These are phyloP conservation scores for Calonectria pseudoturangicola DNA, from an alignment of 2,329 filamentous ascomycete species.

Conservation along the genomic window DNA sequence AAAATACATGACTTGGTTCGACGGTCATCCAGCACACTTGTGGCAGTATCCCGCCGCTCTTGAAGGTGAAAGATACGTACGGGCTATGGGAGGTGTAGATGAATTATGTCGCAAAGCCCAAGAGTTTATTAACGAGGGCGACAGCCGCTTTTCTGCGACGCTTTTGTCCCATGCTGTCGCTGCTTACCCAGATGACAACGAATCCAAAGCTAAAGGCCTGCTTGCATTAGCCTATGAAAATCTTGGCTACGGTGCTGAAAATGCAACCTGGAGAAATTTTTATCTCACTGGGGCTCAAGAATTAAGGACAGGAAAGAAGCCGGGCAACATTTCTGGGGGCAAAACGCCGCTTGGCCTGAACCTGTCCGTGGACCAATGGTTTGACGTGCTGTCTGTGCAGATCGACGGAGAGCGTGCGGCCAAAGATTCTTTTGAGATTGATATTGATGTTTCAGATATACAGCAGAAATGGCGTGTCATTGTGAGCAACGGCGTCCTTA, in stretches of 20 bases:
- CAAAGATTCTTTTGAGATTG: constrained; percentile 20
- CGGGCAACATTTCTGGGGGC: constrained; percentile 15
- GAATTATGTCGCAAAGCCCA: constrained; percentile 56
- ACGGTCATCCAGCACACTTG: constrained; percentile 45
- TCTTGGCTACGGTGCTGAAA: constrained; percentile 61
- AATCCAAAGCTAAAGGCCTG: constrained; percentile 41
- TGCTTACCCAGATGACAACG: constrained; percentile 49
- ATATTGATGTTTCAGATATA: constrained; percentile 20
- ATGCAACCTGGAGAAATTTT: constrained; percentile 64
- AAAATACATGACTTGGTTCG: constrained; percentile 50
- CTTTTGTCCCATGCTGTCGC: constrained; percentile 60
- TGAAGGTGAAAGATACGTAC: constrained; percentile 59
- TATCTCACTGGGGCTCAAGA: constrained; percentile 56
- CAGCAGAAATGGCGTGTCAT: constrained; percentile 28
- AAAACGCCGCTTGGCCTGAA: constrained; percentile 27
- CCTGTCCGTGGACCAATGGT: constrained; percentile 29
- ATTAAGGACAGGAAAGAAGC: constrained; percentile 19
- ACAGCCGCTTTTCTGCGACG: constrained; percentile 63
- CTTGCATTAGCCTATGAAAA: constrained; percentile 58
- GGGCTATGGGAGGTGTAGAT: constrained; percentile 60
- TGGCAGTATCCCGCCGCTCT: constrained; percentile 46
- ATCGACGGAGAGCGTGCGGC: constrained; percentile 17
- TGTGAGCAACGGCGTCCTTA: constrained; percentile 29
- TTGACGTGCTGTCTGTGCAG: constrained; percentile 28
- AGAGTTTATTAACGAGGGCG: constrained; percentile 53